Evolutionary conservation across 768 basidiomycete species (phyloP), one percentile per base, ranked within the genome.

Genomic region (Mycena epipterygia): DNA sequence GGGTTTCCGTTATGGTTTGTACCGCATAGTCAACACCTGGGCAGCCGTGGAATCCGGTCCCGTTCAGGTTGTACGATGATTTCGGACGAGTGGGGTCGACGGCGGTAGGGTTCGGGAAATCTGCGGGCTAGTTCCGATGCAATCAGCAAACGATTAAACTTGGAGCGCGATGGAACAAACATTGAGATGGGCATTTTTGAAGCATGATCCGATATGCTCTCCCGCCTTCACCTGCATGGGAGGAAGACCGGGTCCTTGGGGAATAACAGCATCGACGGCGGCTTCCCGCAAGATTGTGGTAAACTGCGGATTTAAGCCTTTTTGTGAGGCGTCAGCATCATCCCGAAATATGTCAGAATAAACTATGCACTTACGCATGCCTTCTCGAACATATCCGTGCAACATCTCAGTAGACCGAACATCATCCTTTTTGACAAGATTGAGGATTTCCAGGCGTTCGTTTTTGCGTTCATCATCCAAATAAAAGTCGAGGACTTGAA

Each of bases 11-110:
- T 32, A 85, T 81, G 16, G 81, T 79, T 49, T 81, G 77, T 66
- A 84, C 80, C 6, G 79, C 76, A 64, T 81, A 82, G 5, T 76
- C 72, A 6, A 73, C 73, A 9, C 85, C 86, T 5, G 82, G 79
- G 58, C 83, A 85, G 37, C 74, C 74, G 70, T 84, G 83, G 82
- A 86, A 85, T 19, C 82, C 83, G 6, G 80, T 72, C 29, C 81
- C 82, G 58, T 74, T 71, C 32, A 82, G 59, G 61, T 71, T 64
- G 71, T 79, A 73, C 7, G 69, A 52, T 7, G 30, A n/a, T 3
- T 21, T 11, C 3, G 69, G 69, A 12, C 69, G 69, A 9, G 64
- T 56, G 14, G 64, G 69, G 44, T 71, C 69, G 32, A 71, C 64
- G 11, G 41, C 14, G 19, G 55, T 58, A 1, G 69, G 69, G 51